phyloP scores from a whole-genome alignment of 768 basidiomycete species.

The Mycena venus region DNA sequence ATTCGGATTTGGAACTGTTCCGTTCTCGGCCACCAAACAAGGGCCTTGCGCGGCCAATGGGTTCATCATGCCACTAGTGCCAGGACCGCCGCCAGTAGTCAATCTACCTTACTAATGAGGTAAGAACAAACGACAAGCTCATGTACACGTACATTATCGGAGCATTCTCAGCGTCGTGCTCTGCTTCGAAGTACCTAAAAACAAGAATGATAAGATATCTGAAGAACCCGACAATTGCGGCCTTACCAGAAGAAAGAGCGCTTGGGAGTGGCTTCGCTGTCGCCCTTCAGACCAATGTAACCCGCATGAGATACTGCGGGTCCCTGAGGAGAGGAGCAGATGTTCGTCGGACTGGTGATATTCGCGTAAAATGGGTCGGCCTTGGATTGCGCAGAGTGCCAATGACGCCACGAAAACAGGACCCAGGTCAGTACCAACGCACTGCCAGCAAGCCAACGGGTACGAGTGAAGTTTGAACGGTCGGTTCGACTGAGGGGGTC shows the following conservation, averaged over 20 bases:
- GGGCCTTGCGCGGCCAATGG: conserved; percentile 43
- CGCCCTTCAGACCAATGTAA: conserved; percentile 46
- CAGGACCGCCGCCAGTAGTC: conserved; percentile 51
- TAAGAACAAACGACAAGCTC: background rate
- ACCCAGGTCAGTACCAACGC: background rate
- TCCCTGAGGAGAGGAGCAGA: background rate
- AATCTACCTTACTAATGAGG: conserved; percentile 34
- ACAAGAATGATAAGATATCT: background rate
- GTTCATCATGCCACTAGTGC: conserved; percentile 47
- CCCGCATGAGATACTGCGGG: conserved; percentile 38
- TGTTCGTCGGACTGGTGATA: background rate
- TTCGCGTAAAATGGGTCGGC: background rate
- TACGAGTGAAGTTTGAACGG: background rate
- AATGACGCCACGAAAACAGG: background rate
- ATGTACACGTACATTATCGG: conserved; percentile 45
- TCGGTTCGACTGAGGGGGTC: conserved; percentile 28
- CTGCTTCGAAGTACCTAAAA: conserved; percentile 50
- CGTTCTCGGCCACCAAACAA: conserved; percentile 39
- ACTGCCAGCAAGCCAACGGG: background rate
- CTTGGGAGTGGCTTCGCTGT: conserved; percentile 39
- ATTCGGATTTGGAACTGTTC: conserved; percentile 40
- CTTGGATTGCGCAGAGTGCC: background rate
- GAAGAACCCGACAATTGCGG: background rate
- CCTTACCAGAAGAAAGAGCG: conserved; percentile 38
- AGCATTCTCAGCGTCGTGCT: conserved; percentile 41